These are phyloP conservation scores for Colletotrichum tabaci DNA, from an alignment of 2,329 filamentous ascomycete genomes.

Conservation along the genomic window DNA sequence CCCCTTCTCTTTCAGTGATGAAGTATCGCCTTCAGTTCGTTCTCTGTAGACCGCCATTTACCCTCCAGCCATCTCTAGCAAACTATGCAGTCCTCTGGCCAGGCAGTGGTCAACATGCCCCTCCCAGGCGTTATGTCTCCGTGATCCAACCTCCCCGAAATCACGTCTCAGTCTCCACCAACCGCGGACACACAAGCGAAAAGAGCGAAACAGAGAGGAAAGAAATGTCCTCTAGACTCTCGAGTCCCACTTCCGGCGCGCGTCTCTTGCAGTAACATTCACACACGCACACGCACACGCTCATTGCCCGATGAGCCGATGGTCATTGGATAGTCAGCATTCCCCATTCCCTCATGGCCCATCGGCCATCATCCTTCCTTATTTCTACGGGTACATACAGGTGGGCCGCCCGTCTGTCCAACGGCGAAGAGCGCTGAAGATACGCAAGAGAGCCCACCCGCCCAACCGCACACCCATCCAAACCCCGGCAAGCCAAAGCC, in stretches of 20 bases:
- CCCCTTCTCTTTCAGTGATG: background rate
- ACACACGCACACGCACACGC: conserved; percentile 8
- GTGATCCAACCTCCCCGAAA: conserved; percentile 43
- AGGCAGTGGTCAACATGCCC: conserved; percentile 23
- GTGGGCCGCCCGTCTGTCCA: conserved; percentile 6
- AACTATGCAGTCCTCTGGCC: conserved; percentile 15
- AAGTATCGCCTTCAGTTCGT: background rate
- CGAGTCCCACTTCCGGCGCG: conserved; percentile 34
- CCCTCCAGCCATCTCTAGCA: conserved; percentile 33
- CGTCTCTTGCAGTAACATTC: conserved; percentile 32
- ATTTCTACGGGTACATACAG: conserved; percentile 4
- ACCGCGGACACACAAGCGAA: background rate
- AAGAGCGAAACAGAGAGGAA: background rate
- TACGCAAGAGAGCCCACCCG: conserved; percentile 13
- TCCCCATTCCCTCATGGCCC: too few species aligned
- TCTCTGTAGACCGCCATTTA: conserved; percentile 25
- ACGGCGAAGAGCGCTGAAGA: conserved; percentile 42
- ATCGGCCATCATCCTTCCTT: conserved; percentile 12
- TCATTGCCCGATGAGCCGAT: conserved; percentile 17
- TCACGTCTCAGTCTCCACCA: conserved; percentile 44
- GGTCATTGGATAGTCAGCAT: conserved; percentile 30
- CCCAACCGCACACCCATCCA: conserved; percentile 8
- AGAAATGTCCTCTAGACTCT: conserved; percentile 20
- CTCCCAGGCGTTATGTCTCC: conserved; percentile 28
- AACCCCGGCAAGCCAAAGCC: conserved; percentile 27